Evolutionary conservation across 805 yeast genomes (phyloP).

Genomic region (Candida vaughaniae): DNA sequence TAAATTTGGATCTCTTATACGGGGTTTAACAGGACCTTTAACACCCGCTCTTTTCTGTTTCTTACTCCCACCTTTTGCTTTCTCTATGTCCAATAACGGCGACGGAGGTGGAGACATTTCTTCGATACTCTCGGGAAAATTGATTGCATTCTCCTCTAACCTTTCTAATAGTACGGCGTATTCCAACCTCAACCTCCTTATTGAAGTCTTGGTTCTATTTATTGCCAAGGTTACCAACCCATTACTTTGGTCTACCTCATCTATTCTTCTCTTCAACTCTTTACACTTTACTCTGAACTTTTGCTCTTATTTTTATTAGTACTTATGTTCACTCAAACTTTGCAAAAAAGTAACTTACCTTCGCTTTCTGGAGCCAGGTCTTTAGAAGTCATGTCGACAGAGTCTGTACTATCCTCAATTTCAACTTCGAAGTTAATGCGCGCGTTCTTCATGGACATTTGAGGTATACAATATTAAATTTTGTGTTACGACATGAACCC

Average conservation of each 20-base stretch:
- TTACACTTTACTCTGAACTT: conserved; percentile 63
- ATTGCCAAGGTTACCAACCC: conserved; percentile 75
- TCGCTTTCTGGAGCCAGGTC: conserved; percentile 39
- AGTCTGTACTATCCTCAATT: too few relatives aligned
- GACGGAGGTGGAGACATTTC: conserved; percentile 43
- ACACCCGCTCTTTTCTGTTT: conserved; percentile 4
- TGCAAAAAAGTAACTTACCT: too few relatives aligned
- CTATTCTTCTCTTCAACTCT: conserved; percentile 66
- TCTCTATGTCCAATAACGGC: conserved; percentile 34
- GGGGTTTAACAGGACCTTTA: conserved; percentile 3
- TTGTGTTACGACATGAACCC: too few relatives aligned
- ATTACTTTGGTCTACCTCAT: conserved; percentile 73
- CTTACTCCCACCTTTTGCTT: conserved; percentile 20
- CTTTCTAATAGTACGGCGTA: conserved; percentile 77
- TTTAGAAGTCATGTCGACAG: conserved; percentile 16
- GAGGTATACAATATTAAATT: too few relatives aligned
- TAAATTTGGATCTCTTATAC: conserved; percentile 69
- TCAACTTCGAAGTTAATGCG: too few relatives aligned
- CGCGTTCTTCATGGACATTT: too few relatives aligned
- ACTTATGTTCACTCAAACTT: too few relatives aligned
- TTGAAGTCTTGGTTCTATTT: conserved; percentile 70
- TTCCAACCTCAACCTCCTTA: conserved; percentile 78
- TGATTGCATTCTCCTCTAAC: conserved; percentile 57
- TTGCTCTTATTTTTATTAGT: too few relatives aligned
- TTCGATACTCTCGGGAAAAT: conserved; percentile 27